A percentile compares a stretch with the other conserved stretches of the same genome.
phyloP scores from a whole-genome alignment of 768 basidiomycete genomes.

The Harrya chromipes region DNA sequence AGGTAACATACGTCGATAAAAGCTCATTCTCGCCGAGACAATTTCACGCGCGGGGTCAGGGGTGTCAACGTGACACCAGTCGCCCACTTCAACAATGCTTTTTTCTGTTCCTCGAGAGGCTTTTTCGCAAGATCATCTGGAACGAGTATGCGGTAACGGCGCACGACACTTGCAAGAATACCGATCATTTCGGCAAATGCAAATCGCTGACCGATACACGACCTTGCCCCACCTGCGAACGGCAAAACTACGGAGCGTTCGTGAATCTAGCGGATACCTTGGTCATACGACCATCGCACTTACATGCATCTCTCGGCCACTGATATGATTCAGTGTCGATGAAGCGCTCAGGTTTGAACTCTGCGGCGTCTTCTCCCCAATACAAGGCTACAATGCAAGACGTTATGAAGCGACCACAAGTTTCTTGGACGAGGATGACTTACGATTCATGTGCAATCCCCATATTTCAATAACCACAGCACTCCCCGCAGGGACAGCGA shows the following conservation, averaged over 20 bases:
- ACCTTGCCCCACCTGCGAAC: constrained; percentile 44
- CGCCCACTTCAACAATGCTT: constrained; percentile 35
- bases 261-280: background rate
- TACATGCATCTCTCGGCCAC: constrained; percentile 53
- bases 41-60: constrained; percentile 21
- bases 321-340: constrained; percentile 47
- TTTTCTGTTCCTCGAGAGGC: constrained; percentile 33
- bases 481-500: constrained; percentile 40
- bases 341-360: constrained; percentile 50
- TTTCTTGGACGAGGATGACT: constrained; percentile 9
- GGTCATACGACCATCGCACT: constrained; percentile 5
- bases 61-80: constrained; percentile 37
- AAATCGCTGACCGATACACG: constrained; percentile 50
- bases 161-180: constrained; percentile 39
- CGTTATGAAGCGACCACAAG: background rate
- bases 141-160: constrained; percentile 39
- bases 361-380: constrained; percentile 45
- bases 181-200: constrained; percentile 22
- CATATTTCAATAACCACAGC: constrained; percentile 39
- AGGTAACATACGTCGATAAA: too few relatives aligned
- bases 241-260: constrained; percentile 33
- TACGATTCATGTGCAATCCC: constrained; percentile 46
- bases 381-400: constrained; percentile 36
- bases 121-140: constrained; percentile 34
- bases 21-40: constrained; percentile 19